Base-by-base conservation (phyloP, 345 rosid species). In the Pistacia atlantica region DNA sequence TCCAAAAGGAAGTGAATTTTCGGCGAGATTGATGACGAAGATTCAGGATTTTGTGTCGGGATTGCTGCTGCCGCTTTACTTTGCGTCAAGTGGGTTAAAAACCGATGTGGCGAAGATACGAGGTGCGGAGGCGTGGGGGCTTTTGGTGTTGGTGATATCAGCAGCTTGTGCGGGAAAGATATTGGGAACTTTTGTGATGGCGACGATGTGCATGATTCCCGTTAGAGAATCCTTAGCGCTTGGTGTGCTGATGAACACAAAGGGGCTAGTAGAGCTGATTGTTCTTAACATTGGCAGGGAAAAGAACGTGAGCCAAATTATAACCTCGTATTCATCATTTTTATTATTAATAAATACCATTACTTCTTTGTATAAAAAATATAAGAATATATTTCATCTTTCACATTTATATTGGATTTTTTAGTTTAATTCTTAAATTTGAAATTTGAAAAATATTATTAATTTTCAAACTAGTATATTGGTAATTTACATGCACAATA, bases 211-310 rank as follows among this genome's bases (percentile, higher is more conserved):
- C 67, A 84, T 69, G 80, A 80, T 88, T 37, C 87, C 90, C 18
- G 76, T 75, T 2, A 83, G 89, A 61, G 93, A 90, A 71, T 82
- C 93, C 13, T 28, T 84, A 77, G 79, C 86, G 14, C 88, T 90
- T 22, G 93, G 90, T 2, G 68, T 90, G 8, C 78, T 90, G 70
- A 90, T 90, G 94, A 88, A 90, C 77, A 88, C 92, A 1, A 90
- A 88, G 80, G 93, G 91, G 18, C 72, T 90, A 49, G 85, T 85
- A 22, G 85, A 85, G 42, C 82, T 85, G 20, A 85, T 85, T 17
- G 93, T 88, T 52, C 89, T 88, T 8, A 88, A 90, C 78, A 88
- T 90, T 57, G 93, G 93, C 80, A 86, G 78, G 73, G 92, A 87
- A 14, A 78, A 74, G 48, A 78, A 75, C 78, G 84, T 83, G 7